Conservation (phyloP, 345 rosid species). For the Anastatica hierochuntica region DNA sequence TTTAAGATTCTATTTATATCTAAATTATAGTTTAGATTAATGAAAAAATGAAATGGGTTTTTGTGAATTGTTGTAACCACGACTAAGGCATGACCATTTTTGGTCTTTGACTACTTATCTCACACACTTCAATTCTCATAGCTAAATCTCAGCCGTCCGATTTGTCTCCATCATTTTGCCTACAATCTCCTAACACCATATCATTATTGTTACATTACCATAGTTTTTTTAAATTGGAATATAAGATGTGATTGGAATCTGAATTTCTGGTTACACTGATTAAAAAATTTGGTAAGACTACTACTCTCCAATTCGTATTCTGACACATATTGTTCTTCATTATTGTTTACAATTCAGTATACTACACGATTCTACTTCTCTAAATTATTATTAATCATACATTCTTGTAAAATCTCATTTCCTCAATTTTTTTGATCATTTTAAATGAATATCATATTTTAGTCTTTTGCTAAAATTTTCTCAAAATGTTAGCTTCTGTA, state of each 20-base stretch:
- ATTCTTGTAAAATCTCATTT: neutral
- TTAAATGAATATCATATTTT: too few species aligned
- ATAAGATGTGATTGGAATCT: slow-evolving; percentile 25
- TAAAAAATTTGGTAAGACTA: slow-evolving; percentile 19
- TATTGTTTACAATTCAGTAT: neutral
- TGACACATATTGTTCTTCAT: neutral
- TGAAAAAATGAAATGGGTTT: too few species aligned
- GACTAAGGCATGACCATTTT: slow-evolving; percentile 22
- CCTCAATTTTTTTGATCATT: neutral
- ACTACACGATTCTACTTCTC: neutral
- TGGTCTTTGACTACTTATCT: neutral
- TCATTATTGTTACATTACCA: slow-evolving; percentile 16
- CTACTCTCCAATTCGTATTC: neutral
- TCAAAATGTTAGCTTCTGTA: too few species aligned
- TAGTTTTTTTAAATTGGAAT: neutral
- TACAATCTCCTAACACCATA: too few species aligned
- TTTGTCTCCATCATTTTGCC: slow-evolving; percentile 4
- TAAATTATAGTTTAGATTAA: too few species aligned
- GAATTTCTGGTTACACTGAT: slow-evolving; percentile 17
- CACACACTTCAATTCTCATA: neutral
- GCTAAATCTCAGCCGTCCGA: slow-evolving; percentile 16
- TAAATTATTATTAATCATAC: neutral
- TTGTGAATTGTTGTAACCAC: too few species aligned
- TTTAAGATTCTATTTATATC: too few species aligned
- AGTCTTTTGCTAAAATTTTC: too few species aligned